Conservation (phyloP, 2,329 filamentous ascomycete species). For the Sarocladium strictum region DNA sequence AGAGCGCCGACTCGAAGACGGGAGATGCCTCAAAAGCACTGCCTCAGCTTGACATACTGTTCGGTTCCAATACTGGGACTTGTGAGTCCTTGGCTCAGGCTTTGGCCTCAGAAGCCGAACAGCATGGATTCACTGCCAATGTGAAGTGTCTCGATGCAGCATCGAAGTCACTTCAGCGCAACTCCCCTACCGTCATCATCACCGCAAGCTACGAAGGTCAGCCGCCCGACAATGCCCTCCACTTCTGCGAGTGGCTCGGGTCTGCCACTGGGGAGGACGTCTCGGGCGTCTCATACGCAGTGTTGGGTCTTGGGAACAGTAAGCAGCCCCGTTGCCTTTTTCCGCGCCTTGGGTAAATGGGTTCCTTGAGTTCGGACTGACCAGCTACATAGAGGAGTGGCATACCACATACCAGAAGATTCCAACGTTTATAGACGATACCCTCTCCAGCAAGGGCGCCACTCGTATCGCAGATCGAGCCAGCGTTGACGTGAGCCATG, state of each 20-base stretch:
- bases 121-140: conserved; percentile 53
- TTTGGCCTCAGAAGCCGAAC: conserved; percentile 51
- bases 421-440: conserved; percentile 55
- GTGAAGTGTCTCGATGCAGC: conserved; percentile 56
- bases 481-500: conserved; percentile 52
- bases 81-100: conserved; percentile 64
- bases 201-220: conserved; percentile 70
- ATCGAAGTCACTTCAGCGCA: conserved; percentile 51
- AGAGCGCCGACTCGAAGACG: not conserved
- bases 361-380: conserved; percentile 13
- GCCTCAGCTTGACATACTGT: conserved; percentile 37
- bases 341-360: too few relatives aligned
- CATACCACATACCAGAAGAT: conserved; percentile 59
- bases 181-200: conserved; percentile 52
- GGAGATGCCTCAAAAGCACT: not conserved
- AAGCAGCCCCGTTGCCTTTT: not conserved
- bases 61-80: conserved; percentile 57
- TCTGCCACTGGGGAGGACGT: conserved; percentile 24
- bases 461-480: conserved; percentile 39
- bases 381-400: conserved; percentile 37
- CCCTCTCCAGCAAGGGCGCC: conserved; percentile 33
- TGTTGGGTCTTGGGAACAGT: conserved; percentile 61
- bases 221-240: conserved; percentile 64
- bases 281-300: conserved; percentile 54
- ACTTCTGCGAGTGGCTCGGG: conserved; percentile 36